Evolutionary conservation across 352 stramenopile species (phyloP).

Genomic region (Phytophthora constricta): DNA sequence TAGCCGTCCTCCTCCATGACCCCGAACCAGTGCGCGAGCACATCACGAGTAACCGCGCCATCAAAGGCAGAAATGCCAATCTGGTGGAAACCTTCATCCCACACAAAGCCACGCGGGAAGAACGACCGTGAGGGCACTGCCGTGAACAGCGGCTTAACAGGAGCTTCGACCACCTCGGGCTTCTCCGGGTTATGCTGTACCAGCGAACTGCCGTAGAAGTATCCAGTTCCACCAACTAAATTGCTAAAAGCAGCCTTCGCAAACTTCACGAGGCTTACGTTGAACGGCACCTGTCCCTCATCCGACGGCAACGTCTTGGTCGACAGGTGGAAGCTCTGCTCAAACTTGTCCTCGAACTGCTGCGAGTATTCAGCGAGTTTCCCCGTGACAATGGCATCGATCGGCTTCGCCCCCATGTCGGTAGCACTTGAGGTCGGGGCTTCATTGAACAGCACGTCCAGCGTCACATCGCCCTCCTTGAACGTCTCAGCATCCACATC

Average conservation of each 20-base stretch:
- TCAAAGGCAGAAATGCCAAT: constrained; percentile 87
- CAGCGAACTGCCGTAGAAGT: constrained; percentile 89
- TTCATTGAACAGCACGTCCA: constrained; percentile 79
- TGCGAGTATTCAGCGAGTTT: constrained; percentile 28
- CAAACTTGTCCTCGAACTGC: constrained; percentile 68
- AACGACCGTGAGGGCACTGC: constrained; percentile 93
- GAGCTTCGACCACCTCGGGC: constrained; percentile 45
- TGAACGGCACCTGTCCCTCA: constrained; percentile 40
- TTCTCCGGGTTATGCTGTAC: constrained; percentile 65
- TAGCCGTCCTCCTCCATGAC: constrained; percentile 91
- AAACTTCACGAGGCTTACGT: constrained; percentile 68
- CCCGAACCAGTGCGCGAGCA: constrained; percentile 89
- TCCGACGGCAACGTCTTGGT: constrained; percentile 34
- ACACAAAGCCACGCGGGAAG: constrained; percentile 94
- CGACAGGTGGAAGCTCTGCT: constrained; percentile 57
- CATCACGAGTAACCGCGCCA: constrained; percentile 66
- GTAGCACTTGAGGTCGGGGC: constrained; percentile 10
- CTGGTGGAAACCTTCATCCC: constrained; percentile 96
- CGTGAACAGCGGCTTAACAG: constrained; percentile 78
- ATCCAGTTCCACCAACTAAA: constrained; percentile 89
- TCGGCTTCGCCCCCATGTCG: constrained; percentile 24
- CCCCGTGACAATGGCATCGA: constrained; percentile 27
- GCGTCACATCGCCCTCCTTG: constrained; percentile 49
- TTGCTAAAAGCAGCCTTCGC: constrained; percentile 90
- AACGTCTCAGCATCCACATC: constrained; percentile 48